phyloP scores from a whole-genome alignment of 2,329 filamentous ascomycete species.

The Fusarium xylarioides region DNA sequence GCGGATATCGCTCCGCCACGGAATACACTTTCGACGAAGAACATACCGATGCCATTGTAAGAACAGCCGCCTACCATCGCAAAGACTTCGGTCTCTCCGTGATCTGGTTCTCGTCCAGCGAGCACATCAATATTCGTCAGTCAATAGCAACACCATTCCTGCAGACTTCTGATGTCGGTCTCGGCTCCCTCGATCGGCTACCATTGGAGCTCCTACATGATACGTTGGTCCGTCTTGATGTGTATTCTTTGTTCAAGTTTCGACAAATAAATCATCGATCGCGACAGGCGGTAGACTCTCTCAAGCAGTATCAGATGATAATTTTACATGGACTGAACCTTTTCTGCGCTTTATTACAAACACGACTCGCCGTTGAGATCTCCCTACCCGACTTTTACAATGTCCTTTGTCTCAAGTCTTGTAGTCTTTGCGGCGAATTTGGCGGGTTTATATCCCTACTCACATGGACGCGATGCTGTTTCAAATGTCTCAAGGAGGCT shows the following conservation, averaged over 20 bases:
- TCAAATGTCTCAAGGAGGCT: constrained; percentile 38
- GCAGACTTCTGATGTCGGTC: neutral
- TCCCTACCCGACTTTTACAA: constrained; percentile 42
- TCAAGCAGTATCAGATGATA: constrained; percentile 43
- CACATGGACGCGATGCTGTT: constrained; percentile 45
- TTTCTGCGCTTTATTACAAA: constrained; percentile 47
- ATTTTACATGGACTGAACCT: constrained; percentile 43
- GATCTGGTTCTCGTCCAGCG: neutral
- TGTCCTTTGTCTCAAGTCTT: constrained; percentile 44
- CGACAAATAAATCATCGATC: constrained; percentile 43
- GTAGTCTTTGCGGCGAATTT: constrained; percentile 40
- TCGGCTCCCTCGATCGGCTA: neutral
- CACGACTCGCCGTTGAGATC: constrained; percentile 37
- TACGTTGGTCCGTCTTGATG: constrained; percentile 43
- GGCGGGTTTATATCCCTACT: constrained; percentile 39
- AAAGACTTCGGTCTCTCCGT: neutral
- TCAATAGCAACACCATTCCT: neutral
- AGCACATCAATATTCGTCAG: neutral
- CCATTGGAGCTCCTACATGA: constrained; percentile 17
- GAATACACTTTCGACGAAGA: neutral
- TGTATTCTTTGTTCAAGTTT: constrained; percentile 45
- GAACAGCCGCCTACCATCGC: neutral
- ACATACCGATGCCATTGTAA: neutral
- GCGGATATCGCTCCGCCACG: neutral
- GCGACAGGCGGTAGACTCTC: constrained; percentile 40